Evolutionary conservation across 768 basidiomycete genomes (phyloP), one percentile per base, ranked within the genome.

Genomic region (Mycena olivaceomarginata): DNA sequence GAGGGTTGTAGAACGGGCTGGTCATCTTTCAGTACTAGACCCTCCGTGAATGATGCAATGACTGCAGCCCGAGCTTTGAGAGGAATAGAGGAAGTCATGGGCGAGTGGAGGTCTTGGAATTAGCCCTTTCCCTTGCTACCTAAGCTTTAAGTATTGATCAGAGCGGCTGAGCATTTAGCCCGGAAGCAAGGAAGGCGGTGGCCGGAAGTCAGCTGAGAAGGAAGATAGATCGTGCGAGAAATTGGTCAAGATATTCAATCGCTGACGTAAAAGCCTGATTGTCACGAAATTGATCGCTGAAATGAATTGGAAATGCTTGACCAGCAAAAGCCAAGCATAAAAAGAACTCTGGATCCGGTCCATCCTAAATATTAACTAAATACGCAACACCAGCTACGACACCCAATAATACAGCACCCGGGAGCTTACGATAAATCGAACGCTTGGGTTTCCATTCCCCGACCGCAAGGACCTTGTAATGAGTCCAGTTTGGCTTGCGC

Each of bases 1-100:
- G 88, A 84, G 0, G 91, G 89, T 78, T 92, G 93, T 70, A 84
- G 88, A 65, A 94, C 94, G 11, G 91, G 92, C 75, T 90, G 82
- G 79, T 92, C 88, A 48, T 82, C 75, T 66, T 81, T 83, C 31
- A 90, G 67, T 9, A 80, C 77, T 62, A 87, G 84, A 53, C 83
- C 83, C 67, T 84, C 70, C 41, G 79, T 80, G 63, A 83, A 81
- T 16, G 77, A 79, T 22, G 80, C 78, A 45, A 89, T 81, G 16
- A 89, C 82, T 2, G 88, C 88, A 1, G 88, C 87, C 41, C 81
- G 83, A 37, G 87, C 87, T 18, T 85, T 87, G 41, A 76, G 78
- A 8, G 88, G 88, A 62, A 89, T 85, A 18, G 51, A 39, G 45
- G 70, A 18, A 25, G 72, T 46, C 76, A 76, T 76, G 68, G 67